Conservation (phyloP, 768 basidiomycete species). For the Trametes villosa region DNA sequence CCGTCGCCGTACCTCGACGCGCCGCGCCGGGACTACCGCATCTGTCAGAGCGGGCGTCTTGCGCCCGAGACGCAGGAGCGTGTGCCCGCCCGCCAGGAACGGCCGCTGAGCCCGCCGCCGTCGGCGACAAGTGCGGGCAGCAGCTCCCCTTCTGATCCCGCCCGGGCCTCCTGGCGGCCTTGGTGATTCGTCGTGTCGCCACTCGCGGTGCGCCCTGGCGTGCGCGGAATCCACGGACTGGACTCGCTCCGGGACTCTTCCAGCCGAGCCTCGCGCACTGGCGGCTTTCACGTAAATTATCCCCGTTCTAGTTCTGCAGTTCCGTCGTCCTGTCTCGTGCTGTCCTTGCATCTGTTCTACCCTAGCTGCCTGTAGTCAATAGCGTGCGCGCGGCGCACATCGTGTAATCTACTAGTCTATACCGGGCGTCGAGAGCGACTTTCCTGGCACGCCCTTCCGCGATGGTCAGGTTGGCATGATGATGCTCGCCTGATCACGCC, state of each 20-base stretch:
- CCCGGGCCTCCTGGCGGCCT: constrained; percentile 17
- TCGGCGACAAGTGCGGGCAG: constrained; percentile 16
- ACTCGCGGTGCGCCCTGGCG: not conserved
- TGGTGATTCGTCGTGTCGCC: constrained; percentile 6
- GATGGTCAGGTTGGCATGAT: constrained; percentile 7
- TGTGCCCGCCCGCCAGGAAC: constrained; percentile 7
- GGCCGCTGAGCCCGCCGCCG: constrained; percentile 19
- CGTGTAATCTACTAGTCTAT: constrained; percentile 19
- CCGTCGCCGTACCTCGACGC: constrained; percentile 16
- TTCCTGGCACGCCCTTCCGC: constrained; percentile 5
- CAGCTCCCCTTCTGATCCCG: constrained; percentile 15
- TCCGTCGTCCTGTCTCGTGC: not conserved
- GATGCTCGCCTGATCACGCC: constrained; percentile 14
- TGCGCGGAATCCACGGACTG: not conserved
- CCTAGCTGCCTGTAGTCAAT: constrained; percentile 17
- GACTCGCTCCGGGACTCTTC: not conserved
- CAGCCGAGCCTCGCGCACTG: not conserved
- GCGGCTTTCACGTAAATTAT: constrained; percentile 21
- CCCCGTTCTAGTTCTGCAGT: constrained; percentile 8
- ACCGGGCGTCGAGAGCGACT: constrained; percentile 9
- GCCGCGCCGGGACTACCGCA: not conserved
- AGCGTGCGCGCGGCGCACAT: constrained; percentile 3
- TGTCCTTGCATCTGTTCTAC: constrained; percentile 9
- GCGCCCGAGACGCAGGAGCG: constrained; percentile 8
- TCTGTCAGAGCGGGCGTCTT: not conserved